Percentiles rank a stretch among this genome's conserved stretches.
These are phyloP conservation scores for Orbilia ellipsospora DNA, from an alignment of 2,329 filamentous ascomycete species.

Conservation along the genomic window DNA sequence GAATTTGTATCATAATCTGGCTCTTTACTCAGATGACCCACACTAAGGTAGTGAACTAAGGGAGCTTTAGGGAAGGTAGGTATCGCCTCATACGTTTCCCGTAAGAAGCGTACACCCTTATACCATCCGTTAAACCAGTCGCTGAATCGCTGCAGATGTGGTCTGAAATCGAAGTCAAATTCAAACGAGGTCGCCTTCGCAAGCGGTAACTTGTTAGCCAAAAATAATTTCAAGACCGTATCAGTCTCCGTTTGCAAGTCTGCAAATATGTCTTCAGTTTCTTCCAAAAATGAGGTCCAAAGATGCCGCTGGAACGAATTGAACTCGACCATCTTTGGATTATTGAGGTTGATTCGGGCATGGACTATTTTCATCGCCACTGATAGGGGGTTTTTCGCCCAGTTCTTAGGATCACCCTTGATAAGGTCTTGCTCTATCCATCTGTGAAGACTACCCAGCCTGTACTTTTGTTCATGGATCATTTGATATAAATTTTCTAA, in stretches of 20 bases:
- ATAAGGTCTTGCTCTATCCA: slow-evolving; percentile 27
- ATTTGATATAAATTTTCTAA: slow-evolving; percentile 8
- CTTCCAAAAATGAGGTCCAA: slow-evolving; percentile 4
- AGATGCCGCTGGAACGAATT: slow-evolving; percentile 21
- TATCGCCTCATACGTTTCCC: slow-evolving; percentile 14
- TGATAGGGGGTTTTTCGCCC: slow-evolving; percentile 4
- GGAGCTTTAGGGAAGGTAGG: slow-evolving; percentile 7
- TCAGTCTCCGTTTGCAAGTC: background rate
- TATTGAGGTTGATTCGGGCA: background rate
- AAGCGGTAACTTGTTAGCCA: background rate
- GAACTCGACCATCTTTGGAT: slow-evolving; percentile 12
- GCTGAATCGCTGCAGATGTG: slow-evolving; percentile 21
- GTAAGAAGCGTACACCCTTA: slow-evolving; percentile 8
- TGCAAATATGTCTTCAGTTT: slow-evolving; percentile 6
- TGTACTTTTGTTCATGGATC: slow-evolving; percentile 6
- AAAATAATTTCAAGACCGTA: background rate
- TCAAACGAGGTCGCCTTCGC: slow-evolving; percentile 20
- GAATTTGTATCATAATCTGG: background rate
- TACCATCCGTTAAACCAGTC: slow-evolving; percentile 37
- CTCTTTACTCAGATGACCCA: background rate
- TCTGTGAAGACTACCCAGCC: slow-evolving; percentile 15
- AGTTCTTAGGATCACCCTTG: slow-evolving; percentile 9
- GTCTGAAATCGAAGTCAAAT: slow-evolving; percentile 22
- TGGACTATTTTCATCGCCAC: slow-evolving; percentile 16
- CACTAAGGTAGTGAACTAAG: background rate